phyloP scores from a whole-genome alignment of 768 basidiomycete species.

The Chiua virens region DNA sequence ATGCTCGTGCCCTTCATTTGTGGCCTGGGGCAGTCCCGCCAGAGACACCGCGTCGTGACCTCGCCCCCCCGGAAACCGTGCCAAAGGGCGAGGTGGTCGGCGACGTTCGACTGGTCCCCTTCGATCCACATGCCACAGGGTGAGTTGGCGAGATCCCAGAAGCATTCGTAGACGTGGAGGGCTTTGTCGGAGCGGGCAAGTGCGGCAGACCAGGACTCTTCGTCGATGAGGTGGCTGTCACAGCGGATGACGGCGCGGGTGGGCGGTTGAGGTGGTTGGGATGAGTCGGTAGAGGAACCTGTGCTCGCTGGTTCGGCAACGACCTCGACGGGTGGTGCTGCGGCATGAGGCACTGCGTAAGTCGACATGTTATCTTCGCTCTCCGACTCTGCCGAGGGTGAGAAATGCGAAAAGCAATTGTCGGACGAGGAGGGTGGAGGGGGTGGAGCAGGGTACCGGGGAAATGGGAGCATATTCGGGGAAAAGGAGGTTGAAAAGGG shows the following conservation, averaged over 20 bases:
- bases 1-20: constrained; percentile 35
- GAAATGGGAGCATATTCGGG: constrained; percentile 13
- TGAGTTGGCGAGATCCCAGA: constrained; percentile 25
- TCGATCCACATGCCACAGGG: constrained; percentile 36
- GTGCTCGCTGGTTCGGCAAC: constrained; percentile 6
- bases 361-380: constrained; percentile 14
- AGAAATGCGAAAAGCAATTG: constrained; percentile 12
- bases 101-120: constrained; percentile 33
- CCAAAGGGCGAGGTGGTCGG: constrained; percentile 32
- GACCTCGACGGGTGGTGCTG: constrained; percentile 12
- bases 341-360: constrained; percentile 16
- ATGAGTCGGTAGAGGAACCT: neutral
- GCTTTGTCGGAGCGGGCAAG: constrained; percentile 21
- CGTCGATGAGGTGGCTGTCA: constrained; percentile 28
- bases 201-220: constrained; percentile 26
- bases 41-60: constrained; percentile 30
- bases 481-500: constrained; percentile 14
- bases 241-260: constrained; percentile 23
- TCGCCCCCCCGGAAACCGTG: constrained; percentile 33
- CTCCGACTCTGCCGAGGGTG: constrained; percentile 25
- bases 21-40: constrained; percentile 27
- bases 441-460: too few relatives aligned
- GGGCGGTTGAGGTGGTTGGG: neutral
- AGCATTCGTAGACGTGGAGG: constrained; percentile 32
- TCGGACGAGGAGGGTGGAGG: constrained; percentile 10